Evolutionary conservation across 352 stramenopile genomes (phyloP).

Genomic region (Globisporangium parvum): DNA sequence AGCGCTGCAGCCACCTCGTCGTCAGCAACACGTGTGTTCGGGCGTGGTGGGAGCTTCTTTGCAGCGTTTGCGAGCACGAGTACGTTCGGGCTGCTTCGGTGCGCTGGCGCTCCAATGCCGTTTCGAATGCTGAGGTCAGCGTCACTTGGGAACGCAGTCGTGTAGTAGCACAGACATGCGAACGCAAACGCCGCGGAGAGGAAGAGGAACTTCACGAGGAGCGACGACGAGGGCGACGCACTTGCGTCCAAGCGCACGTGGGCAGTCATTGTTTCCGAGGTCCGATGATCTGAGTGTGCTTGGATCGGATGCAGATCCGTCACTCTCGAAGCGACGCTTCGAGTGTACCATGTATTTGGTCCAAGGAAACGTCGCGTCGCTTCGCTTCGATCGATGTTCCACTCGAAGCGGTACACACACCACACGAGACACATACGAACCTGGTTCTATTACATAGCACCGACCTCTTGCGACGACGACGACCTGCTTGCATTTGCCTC

Average conservation of each 20-base stretch:
- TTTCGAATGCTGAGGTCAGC: too few species aligned
- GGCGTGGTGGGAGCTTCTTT: background rate
- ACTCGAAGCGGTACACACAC: conserved; percentile 1
- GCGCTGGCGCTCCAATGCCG: background rate
- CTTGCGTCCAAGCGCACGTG: background rate
- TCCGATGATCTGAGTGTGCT: background rate
- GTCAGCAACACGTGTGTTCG: background rate
- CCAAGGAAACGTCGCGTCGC: too few species aligned
- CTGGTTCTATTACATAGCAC: conserved; percentile 16
- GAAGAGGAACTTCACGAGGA: conserved; percentile 7
- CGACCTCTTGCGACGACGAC: background rate
- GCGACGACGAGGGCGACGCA: background rate
- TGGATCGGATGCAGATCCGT: too few species aligned
- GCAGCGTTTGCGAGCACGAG: conserved; percentile 4
- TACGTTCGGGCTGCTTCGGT: conserved; percentile 2
- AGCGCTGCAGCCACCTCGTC: background rate
- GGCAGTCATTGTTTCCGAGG: background rate
- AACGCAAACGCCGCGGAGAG: conserved; percentile 3
- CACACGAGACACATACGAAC: too few species aligned
- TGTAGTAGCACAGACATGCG: conserved; percentile 11
- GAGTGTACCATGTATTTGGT: too few species aligned
- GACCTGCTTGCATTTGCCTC: background rate
- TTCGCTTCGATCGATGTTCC: too few species aligned
- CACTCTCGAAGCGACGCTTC: too few species aligned
- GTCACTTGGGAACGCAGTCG: background rate